Conservation (phyloP, 176 grass and related monocot species). For the Neostapfia colusana region DNA sequence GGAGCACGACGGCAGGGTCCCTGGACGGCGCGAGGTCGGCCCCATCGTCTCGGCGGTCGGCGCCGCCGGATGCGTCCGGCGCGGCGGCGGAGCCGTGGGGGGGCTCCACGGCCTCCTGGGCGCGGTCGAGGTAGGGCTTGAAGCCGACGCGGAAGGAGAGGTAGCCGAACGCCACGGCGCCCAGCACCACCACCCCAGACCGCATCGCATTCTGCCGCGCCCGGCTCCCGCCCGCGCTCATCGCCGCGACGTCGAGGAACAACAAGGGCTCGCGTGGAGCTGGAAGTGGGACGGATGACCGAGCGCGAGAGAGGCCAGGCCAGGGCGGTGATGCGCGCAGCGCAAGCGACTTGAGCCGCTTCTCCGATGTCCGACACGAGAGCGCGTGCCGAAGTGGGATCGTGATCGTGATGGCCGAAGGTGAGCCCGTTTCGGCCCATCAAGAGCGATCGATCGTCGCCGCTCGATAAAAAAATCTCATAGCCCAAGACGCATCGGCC, state of each 20-base stretch:
- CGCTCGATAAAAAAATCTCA: background rate
- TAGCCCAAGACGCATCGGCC: background rate
- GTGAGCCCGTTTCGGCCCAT: background rate
- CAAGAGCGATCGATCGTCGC: background rate
- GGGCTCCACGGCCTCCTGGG: conserved; percentile 57
- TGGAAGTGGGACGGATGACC: background rate
- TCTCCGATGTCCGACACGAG: background rate
- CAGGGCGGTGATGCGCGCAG: background rate
- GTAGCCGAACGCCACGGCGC: conserved; percentile 71
- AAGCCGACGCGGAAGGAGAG: conserved; percentile 82
- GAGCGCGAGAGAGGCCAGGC: background rate
- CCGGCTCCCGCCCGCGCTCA: conserved; percentile 35
- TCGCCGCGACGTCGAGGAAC: conserved; percentile 22
- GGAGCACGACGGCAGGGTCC: conserved; percentile 48
- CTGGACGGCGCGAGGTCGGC: conserved; percentile 22
- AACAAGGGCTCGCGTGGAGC: background rate
- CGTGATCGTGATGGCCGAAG: background rate
- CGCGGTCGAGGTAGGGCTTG: conserved; percentile 83
- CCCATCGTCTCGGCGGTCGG: background rate
- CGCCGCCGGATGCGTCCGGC: background rate
- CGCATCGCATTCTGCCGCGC: conserved; percentile 67
- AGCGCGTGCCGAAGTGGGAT: background rate
- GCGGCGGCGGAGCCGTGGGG: background rate
- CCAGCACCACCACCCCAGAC: conserved; percentile 80
- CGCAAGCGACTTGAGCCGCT: background rate